Evolutionary conservation across 495 filamentous ascomycete species (phyloP), one percentile per base, ranked within the genome.

Genomic region (Aspergillus saccharolyticus): DNA sequence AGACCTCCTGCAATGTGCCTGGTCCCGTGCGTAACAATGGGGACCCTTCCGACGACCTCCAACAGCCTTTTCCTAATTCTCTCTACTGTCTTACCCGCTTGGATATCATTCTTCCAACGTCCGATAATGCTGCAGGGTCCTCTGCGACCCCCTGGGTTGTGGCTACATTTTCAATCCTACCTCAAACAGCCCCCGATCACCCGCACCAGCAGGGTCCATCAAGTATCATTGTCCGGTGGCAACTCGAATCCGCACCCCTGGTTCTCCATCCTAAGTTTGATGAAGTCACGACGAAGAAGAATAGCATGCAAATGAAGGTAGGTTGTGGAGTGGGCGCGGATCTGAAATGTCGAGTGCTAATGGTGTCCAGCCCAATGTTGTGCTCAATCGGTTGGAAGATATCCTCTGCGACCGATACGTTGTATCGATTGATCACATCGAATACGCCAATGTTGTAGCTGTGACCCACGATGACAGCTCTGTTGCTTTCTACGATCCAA

Each of bases 171-270:
- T 88, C 89, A 18, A 80, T 85, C 21, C 66, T 71, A 30, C 62
- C 70, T 51, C 83, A 68, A 74, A 80, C 48, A 56, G 70, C 70
- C 52, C 74, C 65, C 59, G 76, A 72, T 73, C 77, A 67, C 45
- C 73, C 83, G 22, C 82, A 81, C 33, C 78, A 81, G 28, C 81
- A 84, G 60, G 83, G 83, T 17, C 72, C 79, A 3, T 78, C 83
- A 57, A 91, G 83, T 60, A 79, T 89, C 25, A 81, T 95, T 53
- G 84, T 86, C 28, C 80, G 86, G 54, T 96, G 89, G 90, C 85
- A 91, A 59, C 66, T 94, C n/a, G 72, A 85, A 9, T 73, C 68
- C 42, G 77, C 83, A 17, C 75, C 82, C 30, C 77, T 81, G 21
- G 73, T 71, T 7, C 75, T 93, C 12, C 88, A 92, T 64, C 68